Conservation (phyloP, 1,284 basidiomycete genomes). For the Sporisorium graminicola region DNA sequence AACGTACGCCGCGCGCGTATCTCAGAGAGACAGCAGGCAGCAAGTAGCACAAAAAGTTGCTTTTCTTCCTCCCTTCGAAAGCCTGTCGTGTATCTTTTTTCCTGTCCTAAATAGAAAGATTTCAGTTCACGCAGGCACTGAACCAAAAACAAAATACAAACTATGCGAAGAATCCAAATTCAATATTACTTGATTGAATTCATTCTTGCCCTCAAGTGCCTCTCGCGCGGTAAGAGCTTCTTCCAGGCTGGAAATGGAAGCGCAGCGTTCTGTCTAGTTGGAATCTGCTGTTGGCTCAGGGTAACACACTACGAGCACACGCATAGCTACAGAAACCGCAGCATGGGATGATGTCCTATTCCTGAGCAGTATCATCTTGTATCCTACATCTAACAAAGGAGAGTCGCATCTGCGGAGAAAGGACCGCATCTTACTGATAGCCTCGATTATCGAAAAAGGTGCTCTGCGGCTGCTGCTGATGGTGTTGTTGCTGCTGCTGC, state of each 20-base stretch:
- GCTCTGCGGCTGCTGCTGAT: slow-evolving; percentile 21
- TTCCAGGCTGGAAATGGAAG: not conserved
- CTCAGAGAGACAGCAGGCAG: not conserved
- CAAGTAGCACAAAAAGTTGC: not conserved
- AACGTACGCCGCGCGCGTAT: slow-evolving; percentile 4
- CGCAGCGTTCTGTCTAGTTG: too few species aligned
- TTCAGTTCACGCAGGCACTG: not conserved
- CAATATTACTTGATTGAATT: too few species aligned
- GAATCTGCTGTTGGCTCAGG: too few species aligned
- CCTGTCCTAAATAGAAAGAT: not conserved
- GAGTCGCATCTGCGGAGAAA: not conserved
- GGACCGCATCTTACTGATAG: slow-evolving; percentile 9
- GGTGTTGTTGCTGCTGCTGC: slow-evolving; percentile 17
- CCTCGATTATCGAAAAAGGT: slow-evolving; percentile 38
- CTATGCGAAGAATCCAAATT: not conserved
- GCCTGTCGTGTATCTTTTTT: slow-evolving; percentile 2
- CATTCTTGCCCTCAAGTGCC: too few species aligned
- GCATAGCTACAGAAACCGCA: not conserved
- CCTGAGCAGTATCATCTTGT: not conserved
- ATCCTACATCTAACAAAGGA: not conserved
- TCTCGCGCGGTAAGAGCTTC: slow-evolving; percentile 3
- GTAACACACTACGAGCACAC: not conserved
- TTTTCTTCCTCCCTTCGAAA: slow-evolving; percentile 1
- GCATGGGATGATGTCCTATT: not conserved
- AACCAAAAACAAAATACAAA: not conserved